Evolutionary conservation across 129 eudicot species (phyloP).

Genomic region (Scalesia atractyloides): DNA sequence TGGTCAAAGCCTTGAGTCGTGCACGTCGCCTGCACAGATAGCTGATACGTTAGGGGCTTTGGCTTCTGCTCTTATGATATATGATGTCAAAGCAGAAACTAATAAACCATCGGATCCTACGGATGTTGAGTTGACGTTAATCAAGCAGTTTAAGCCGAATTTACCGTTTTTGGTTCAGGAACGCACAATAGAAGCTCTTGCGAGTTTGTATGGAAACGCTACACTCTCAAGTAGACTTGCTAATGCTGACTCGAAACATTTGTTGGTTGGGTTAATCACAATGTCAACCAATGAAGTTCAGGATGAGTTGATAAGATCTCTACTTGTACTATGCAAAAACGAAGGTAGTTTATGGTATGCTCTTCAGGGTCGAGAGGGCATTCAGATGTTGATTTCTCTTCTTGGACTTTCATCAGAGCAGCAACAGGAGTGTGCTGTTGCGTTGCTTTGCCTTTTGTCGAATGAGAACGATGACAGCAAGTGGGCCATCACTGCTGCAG

Average conservation of each 20-base stretch:
- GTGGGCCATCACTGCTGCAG: conserved; percentile 99
- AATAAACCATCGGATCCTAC: conserved; percentile 78
- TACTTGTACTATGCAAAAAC: conserved; percentile 71
- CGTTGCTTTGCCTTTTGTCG: conserved; percentile 88
- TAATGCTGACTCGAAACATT: conserved; percentile 86
- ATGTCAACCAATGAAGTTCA: conserved; percentile 95
- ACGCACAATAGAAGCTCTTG: conserved; percentile 99
- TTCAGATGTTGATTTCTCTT: conserved; percentile 93
- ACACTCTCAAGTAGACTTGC: conserved; percentile 77
- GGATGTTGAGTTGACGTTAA: conserved; percentile 84
- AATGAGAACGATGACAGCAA: conserved; percentile 95
- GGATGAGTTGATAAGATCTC: conserved; percentile 88
- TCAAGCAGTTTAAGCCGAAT: conserved; percentile 73
- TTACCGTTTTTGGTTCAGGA: conserved; percentile 87
- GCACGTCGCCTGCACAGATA: conserved; percentile 87
- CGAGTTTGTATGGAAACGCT: conserved; percentile 90
- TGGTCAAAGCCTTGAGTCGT: conserved; percentile 95
- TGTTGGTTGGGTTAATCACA: conserved; percentile 96
- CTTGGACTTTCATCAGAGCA: conserved; percentile 99
- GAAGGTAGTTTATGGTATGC: conserved; percentile 96
- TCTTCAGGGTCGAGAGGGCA: conserved; percentile 98
- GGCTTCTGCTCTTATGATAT: conserved; percentile 99
- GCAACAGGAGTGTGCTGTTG: conserved; percentile 99
- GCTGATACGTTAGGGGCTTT: conserved; percentile 98
- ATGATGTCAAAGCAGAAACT: conserved; percentile 86